Evolutionary conservation across 2,329 filamentous ascomycete species (phyloP), one percentile per base, ranked within the genome.

Genomic region (Fusarium pininemorale): DNA sequence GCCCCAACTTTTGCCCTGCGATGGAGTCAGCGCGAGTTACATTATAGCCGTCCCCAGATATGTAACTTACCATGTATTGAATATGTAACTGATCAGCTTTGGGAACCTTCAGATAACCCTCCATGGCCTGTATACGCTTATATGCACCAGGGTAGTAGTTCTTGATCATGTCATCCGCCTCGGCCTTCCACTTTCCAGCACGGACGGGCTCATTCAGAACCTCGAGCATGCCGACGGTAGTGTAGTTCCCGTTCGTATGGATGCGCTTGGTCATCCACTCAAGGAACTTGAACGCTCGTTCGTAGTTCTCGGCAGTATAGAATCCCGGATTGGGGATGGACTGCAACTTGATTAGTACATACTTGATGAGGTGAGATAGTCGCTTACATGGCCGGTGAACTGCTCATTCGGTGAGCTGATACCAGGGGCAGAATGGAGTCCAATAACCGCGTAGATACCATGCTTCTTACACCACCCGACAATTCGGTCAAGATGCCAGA

Each of bases 161-260:
- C 38, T 72, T 69, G 18, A 79, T 75, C 75, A 80, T 77, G 10
- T 80, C 77, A 18, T 57, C 63, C 7, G 69, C 68, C n/a, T 72
- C 51, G 2, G 41, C 41, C 32, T 69, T 55, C 68, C 68, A 72
- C 32, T 54, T 63, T 3, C 44, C 35, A 5, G 48, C 63, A 3
- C 51, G 83, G 18, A 86, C 78, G 7, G 89, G 89, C 77, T 91
- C 89, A 75, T 91, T 91, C 61, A 90, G 81, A 15, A 91, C 82
- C 76, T 88, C 85, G 20, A 91, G 80, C 85, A 89, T 90, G 24
- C 89, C 89, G 35, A 90, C 89, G 42, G 86, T 89, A 45, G 85
- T 81, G 77, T 88, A 89, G 51, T 84, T 84, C 11, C 79, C 65
- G 59, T 84, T 85, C 0, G 78, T 80, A 75, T 90, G 88, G 55